A percentile compares a stretch with the other conserved stretches of the same genome.
Conservation (phyloP, 176 grass and related monocot genomes). For the Leersia perrieri region DNA sequence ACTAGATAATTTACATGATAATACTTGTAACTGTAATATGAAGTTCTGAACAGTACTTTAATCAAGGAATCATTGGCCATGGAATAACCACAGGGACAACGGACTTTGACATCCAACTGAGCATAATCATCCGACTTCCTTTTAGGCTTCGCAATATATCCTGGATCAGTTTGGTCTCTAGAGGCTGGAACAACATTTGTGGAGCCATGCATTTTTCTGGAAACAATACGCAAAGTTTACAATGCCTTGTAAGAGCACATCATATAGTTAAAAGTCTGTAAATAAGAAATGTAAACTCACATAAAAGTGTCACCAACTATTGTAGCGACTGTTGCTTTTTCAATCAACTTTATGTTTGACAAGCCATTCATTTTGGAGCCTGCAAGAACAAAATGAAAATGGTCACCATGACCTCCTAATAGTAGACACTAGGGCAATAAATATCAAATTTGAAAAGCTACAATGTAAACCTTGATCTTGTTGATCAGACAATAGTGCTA, state of each 20-base stretch:
- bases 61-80: conserved; percentile 53
- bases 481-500: conserved; percentile 46
- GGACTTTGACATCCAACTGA: conserved; percentile 50
- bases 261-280: background rate
- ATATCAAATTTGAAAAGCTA: background rate
- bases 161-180: conserved; percentile 36
- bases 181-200: conserved; percentile 38
- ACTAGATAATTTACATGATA: background rate
- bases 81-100: conserved; percentile 68
- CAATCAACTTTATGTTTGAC: conserved; percentile 26
- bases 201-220: conserved; percentile 78
- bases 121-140: conserved; percentile 50
- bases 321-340: conserved; percentile 50
- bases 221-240: conserved; percentile 32
- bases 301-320: conserved; percentile 71
- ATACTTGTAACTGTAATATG: conserved; percentile 10
- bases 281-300: conserved; percentile 34
- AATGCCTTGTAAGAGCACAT: conserved; percentile 4
- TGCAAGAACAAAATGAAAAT: conserved; percentile 31
- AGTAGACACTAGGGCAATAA: conserved; percentile 14
- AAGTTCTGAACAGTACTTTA: conserved; percentile 49
- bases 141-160: conserved; percentile 41
- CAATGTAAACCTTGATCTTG: conserved; percentile 46
- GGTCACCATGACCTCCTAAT: background rate
- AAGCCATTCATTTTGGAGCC: conserved; percentile 35